Evolutionary conservation across 192 early-diverging fungal species (phyloP).

Genomic region (Coemansia reversa): DNA sequence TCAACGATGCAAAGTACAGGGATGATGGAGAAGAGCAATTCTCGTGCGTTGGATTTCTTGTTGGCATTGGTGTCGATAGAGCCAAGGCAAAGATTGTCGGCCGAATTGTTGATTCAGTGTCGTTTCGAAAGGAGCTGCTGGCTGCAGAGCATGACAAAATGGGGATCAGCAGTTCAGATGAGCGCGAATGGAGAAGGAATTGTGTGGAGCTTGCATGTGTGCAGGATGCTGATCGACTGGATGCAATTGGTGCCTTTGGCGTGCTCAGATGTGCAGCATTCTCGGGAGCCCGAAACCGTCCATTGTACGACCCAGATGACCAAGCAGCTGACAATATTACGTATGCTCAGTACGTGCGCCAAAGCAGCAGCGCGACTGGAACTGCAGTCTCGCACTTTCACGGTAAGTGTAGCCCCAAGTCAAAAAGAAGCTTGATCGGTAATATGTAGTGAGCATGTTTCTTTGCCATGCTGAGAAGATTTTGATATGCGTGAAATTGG

Average conservation of each 20-base stretch:
- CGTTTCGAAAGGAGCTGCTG: conserved; percentile 67
- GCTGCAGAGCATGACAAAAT: conserved; percentile 35
- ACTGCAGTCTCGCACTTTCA: conserved; percentile 67
- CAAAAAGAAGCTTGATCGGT: background rate
- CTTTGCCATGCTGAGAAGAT: background rate
- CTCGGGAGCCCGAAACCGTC: conserved; percentile 62
- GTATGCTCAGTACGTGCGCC: conserved; percentile 59
- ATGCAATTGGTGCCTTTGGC: conserved; percentile 75
- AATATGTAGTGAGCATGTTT: background rate
- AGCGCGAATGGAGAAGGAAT: conserved; percentile 54
- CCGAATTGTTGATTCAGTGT: conserved; percentile 62
- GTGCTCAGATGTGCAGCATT: conserved; percentile 70
- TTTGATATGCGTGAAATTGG: background rate
- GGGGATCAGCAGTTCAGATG: conserved; percentile 21
- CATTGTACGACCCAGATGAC: conserved; percentile 60
- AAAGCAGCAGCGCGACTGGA: conserved; percentile 53
- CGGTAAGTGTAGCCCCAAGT: too few relatives aligned
- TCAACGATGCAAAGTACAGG: conserved; percentile 68
- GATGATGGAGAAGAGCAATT: conserved; percentile 35
- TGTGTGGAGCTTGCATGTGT: conserved; percentile 66
- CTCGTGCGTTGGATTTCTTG: conserved; percentile 57
- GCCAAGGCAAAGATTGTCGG: conserved; percentile 52
- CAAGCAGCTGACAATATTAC: conserved; percentile 55
- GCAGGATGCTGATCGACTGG: conserved; percentile 72
- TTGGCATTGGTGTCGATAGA: conserved; percentile 42